phyloP scores from a whole-genome alignment of 1,139 yeast genomes.

The Protomyces macrosporus region DNA sequence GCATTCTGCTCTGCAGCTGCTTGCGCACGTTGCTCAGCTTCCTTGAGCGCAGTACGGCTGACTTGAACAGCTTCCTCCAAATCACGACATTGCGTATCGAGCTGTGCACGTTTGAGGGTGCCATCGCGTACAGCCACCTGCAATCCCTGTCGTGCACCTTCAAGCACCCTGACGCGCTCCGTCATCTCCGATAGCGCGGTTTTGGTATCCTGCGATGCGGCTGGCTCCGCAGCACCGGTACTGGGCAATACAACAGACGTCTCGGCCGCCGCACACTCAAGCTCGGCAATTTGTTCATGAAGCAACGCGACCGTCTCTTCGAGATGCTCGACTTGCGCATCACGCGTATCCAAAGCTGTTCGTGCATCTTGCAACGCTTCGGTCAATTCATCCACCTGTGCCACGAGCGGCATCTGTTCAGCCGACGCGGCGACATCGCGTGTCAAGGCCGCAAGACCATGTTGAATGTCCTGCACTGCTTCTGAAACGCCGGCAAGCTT shows the following conservation, averaged over 20 bases:
- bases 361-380: not conserved
- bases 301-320: not conserved
- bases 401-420: not conserved
- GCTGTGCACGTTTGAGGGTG: slow-evolving; percentile 10
- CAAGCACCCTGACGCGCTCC: slow-evolving; percentile 1
- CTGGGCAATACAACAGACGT: not conserved
- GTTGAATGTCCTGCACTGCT: slow-evolving; percentile 1
- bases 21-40: slow-evolving; percentile 4
- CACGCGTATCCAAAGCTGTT: not conserved
- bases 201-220: not conserved
- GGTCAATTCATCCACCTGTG: not conserved
- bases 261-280: slow-evolving; percentile 5
- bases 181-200: not conserved
- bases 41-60: not conserved
- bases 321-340: not conserved
- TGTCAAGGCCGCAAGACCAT: not conserved
- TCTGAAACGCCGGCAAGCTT: slow-evolving; percentile 15
- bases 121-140: slow-evolving; percentile 17
- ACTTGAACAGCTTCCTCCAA: not conserved
- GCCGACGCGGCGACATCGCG: not conserved
- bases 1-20: not conserved
- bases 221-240: not conserved
- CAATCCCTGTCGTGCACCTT: slow-evolving; percentile 7
- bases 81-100: slow-evolving; percentile 18
- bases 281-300: not conserved